Base-by-base conservation (phyloP, 2,329 filamentous ascomycete genomes). In the Chaetomiaceae sp. region DNA sequence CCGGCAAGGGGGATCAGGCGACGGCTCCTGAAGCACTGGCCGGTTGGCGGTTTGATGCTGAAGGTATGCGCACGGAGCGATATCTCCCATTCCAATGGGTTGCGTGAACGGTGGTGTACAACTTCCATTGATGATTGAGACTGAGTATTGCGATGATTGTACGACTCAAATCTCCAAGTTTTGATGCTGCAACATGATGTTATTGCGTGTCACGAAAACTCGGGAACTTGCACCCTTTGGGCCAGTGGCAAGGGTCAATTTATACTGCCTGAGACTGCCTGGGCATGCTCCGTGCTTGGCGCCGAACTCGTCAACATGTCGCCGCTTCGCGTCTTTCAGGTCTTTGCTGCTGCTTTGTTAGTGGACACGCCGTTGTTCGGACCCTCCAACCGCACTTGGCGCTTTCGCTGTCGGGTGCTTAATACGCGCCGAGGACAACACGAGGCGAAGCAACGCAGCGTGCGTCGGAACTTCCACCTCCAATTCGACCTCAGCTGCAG, bases 161-260 rank as follows among this genome's bases (percentile, higher is more conserved):
- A 24, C 22, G 22, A 9, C 9, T 24, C 22, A 9, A 24, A 24
- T n/a, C 29, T 30, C 11, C 14, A n/a, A 14, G 29, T n/a, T 26
- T 3, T 11, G 9, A 12, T 18, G 26, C 38, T 53, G 45, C 52
- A 50, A 47, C 46, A 55, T 56, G 51, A 55, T 54, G 55, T 58
- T 54, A 55, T 54, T 50, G 35, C 46, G 45, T 60, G 58, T 57
- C 56, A 58, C 54, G 50, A 45, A 56, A 59, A 56, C 40, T 58
- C 52, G 56, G n/a, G n/a, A 49, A 45, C 42, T 42, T 51, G 15
- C 20, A 32, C 7, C 12, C 27, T 19, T 51, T 52, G 11, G 43
- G 41, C 30, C 35, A 34, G 49, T 50, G 48, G 50, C 50, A 54
- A 52, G 35, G 42, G 38, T 26, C 43, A 38, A 34, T 48, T 27